Evolutionary conservation across 768 basidiomycete species (phyloP), one percentile per base, ranked within the genome.

Genomic region (Crassisporium funariophilum): DNA sequence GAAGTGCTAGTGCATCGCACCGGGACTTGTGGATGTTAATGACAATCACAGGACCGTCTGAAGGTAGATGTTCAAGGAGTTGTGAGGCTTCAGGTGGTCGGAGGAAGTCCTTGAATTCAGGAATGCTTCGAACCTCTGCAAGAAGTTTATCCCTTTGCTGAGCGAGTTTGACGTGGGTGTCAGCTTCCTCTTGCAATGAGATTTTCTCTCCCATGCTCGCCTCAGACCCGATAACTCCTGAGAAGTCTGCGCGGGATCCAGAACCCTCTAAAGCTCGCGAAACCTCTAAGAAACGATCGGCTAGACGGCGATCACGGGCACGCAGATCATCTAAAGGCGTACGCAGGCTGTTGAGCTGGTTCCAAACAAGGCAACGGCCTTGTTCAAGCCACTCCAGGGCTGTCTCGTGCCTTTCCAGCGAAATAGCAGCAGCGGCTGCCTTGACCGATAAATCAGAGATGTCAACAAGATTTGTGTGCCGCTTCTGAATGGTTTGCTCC

Each of bases 1-100:
- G 27, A 22, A 73, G 57, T 10, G 72, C 65, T 13, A 76, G 27
- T 1, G 70, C 73, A 49, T 76, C 70, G 35, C 70, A 75, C 8
- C 69, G 58, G 24, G 8, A 40, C 8, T 27, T 17, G 45, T 60
- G 51, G 13, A 61, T 46, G 29, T 73, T 75, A 38, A 75, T 54
- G 10, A 75, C 40, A 19, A 72, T 61, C 12, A 71, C 61, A 4
- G 67, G 66, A 6, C 69, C 70, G 1, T 46, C 56, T 0, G 39
- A 4, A n/a, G 42, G 42, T 2, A 69, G 57, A 25, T 58, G 52
- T 2, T 16, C 35, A 17, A 47, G 53, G 11, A 69, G 40, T 11
- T 47, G 31, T 17, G 56, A 51, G 23, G 55, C 54, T 17, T 51
- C 45, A 12, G 34, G 31, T 1, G 65, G 62, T 8, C 29, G 41